Base-by-base conservation (phyloP, 2,329 filamentous ascomycete species). In the Elsinoe arachidis region DNA sequence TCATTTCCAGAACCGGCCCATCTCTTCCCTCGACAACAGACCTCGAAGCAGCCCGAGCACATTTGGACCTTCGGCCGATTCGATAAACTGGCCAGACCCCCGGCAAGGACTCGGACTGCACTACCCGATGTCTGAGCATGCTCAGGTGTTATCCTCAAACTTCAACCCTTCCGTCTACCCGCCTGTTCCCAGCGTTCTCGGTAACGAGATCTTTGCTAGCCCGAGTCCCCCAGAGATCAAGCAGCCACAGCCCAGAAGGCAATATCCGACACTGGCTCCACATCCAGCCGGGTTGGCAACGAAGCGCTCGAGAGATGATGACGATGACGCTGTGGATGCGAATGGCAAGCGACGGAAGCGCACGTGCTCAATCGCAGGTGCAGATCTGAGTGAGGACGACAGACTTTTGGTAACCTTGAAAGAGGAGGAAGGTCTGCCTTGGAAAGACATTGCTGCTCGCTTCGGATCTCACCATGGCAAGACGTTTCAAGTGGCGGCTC, bases 401-500 rank as follows among this genome's bases (percentile, higher is more conserved):
- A 70, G 71, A 44, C 66, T 79, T 17, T 72, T 80, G 9, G 67
- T 80, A 14, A 70, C 73, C 59, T 70, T 80, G 47, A 79, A 79
- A 58, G 76, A 80, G 58, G 76, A 78, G 51, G 76, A 80, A 57
- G 72, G 68, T 33, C 72, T 80, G 56, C 74, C 77, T 0, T 80
- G 78, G 78, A 80, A 80, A 63, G 78, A 79, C 58, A 80, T 80
- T 59, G 76, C 75, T 7, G 69, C 71, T 5, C 74, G 74, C 19
- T 79, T 80, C 65, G 70, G 76, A 57, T 71, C 70, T 11, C 76
- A 78, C 30, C 68, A 75, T 26, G 75, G 75, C 57, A 76, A 78
- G 63, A 70, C 67, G 3, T 75, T 77, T 60, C 74, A 78, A 60
- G 76, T 79, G 51, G 76, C 78, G 3, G 76, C 77, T 6, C 67